Percentiles rank a stretch among this genome's conserved stretches.
Evolutionary conservation across 768 basidiomycete genomes (phyloP).

Genomic region (Trametes punicea): DNA sequence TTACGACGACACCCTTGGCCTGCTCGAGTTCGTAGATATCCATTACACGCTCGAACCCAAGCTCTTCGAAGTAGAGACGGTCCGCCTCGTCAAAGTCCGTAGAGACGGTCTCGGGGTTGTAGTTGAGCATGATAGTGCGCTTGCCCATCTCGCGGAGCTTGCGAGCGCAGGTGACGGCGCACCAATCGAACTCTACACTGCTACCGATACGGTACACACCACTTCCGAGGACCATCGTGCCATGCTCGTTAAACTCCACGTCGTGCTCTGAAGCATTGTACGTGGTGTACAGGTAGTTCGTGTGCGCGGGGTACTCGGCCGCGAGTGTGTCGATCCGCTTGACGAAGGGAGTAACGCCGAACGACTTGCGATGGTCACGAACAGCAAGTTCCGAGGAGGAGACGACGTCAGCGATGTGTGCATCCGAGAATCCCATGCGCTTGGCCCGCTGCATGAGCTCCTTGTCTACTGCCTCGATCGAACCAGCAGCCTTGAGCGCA

Average conservation of each 20-base stretch:
- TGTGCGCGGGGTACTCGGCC: conserved; percentile 97
- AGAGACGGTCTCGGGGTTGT: conserved; percentile 98
- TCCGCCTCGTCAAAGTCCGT: conserved; percentile 99
- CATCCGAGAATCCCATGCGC: conserved; percentile 92
- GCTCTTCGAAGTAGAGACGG: conserved; percentile 95
- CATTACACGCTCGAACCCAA: conserved; percentile 98
- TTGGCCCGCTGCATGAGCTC: conserved; percentile 87
- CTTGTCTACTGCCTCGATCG: conserved; percentile 64
- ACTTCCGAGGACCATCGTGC: conserved; percentile 98
- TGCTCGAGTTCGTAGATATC: conserved; percentile 97
- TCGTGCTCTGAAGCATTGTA: conserved; percentile 98
- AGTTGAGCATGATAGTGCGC: conserved; percentile 98
- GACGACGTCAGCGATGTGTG: conserved; percentile 84
- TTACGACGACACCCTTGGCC: conserved; percentile 91
- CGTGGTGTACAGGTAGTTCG: conserved; percentile 99
- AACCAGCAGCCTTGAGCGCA: conserved; percentile 64
- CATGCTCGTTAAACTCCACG: conserved; percentile 91
- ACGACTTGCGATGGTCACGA: conserved; percentile 80
- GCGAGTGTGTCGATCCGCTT: conserved; percentile 99
- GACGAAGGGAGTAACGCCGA: conserved; percentile 92
- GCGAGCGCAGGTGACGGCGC: conserved; percentile 97
- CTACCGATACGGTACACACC: conserved; percentile 98
- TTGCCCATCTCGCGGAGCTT: conserved; percentile 90
- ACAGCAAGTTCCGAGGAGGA: conserved; percentile 71
- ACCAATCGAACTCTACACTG: conserved; percentile 99